Evolutionary conservation across 805 yeast species (phyloP).

Genomic region (Yamadazyma endophytica): DNA sequence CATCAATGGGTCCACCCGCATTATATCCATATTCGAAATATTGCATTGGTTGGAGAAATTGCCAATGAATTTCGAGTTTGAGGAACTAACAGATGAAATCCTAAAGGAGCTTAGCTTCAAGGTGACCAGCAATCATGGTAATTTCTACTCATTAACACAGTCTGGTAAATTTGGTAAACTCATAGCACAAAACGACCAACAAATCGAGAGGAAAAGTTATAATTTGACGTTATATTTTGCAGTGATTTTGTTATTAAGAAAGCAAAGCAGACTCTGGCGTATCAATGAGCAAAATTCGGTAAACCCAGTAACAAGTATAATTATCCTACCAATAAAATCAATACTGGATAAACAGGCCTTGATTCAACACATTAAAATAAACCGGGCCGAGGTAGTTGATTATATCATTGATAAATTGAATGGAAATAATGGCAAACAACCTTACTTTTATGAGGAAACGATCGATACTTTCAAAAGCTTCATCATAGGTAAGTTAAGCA

Average conservation of each 20-base stretch:
- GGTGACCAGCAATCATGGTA: background rate
- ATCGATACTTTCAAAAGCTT: conserved; percentile 50
- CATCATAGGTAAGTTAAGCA: conserved; percentile 49
- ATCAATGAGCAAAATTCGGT: conserved; percentile 22
- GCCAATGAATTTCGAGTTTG: background rate
- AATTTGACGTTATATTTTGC: conserved; percentile 29
- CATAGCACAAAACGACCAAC: too few species aligned
- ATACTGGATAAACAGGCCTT: conserved; percentile 12
- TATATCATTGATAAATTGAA: conserved; percentile 12
- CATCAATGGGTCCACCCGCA: conserved; percentile 23
- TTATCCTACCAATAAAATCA: conserved; percentile 24
- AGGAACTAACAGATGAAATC: background rate
- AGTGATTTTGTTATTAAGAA: conserved; percentile 46
- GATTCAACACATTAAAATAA: conserved; percentile 8
- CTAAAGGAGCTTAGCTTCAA: too few species aligned
- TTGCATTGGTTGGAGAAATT: conserved; percentile 1
- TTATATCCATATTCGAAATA: conserved; percentile 30
- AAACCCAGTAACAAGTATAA: conserved; percentile 30
- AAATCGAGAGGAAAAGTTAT: conserved; percentile 11
- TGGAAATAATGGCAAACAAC: conserved; percentile 6
- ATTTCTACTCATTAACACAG: background rate
- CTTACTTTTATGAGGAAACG: conserved; percentile 27
- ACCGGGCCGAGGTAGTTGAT: conserved; percentile 12
- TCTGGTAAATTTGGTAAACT: conserved; percentile 9
- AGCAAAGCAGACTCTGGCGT: conserved; percentile 45